Evolutionary conservation across 1,284 basidiomycete genomes (phyloP), one percentile per base, ranked within the genome.

Genomic region (Leccinum griseonigrum): DNA sequence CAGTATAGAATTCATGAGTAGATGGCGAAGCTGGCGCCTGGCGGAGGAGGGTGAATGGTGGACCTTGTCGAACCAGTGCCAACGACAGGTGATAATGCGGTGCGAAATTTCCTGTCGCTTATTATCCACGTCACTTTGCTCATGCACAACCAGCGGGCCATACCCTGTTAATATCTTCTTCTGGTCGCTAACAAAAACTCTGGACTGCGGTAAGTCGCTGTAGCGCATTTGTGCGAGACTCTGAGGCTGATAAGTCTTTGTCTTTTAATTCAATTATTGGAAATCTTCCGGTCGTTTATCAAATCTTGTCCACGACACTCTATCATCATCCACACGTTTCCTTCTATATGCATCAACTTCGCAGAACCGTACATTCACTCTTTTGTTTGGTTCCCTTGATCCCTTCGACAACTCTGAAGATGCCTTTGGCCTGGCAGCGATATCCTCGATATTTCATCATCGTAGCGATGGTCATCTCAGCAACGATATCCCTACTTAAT

Each of bases 371-470:
- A 46, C 62, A 29, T 62, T 52, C 59, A 50, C 9, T 57, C 69
- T 54, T 22, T 61, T 59, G 1, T 57, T 63, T 56, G 52, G 6
- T 55, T 55, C 40, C 36, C 8, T 52, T 26, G 26, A n/a, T 32
- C 57, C 31, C 18, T 50, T 43, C 58, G 18, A 55, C 63, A 52
- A 46, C 34, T 55, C 36, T 56, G 31, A 68, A 62, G 50, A 73
- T 73, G 71, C 74, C 72, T 31, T 59, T 52, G 18, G 68, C 77
- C 43, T 82, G 76, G 75, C 73, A 85, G 54, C 76, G 80, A 56
- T 80, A 84, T 63, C 83, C 82, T 18, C 79, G 79, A 62, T 84
- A 82, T 71, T 68, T 75, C 54, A 61, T 82, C 58, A 69, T 78
- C 67, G 70, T 83, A 60, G 69, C 76, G 34, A 51, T 76, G 58